Base-by-base conservation (phyloP, 1,139 yeast species). In the Saccharomyces hybrid region DNA sequence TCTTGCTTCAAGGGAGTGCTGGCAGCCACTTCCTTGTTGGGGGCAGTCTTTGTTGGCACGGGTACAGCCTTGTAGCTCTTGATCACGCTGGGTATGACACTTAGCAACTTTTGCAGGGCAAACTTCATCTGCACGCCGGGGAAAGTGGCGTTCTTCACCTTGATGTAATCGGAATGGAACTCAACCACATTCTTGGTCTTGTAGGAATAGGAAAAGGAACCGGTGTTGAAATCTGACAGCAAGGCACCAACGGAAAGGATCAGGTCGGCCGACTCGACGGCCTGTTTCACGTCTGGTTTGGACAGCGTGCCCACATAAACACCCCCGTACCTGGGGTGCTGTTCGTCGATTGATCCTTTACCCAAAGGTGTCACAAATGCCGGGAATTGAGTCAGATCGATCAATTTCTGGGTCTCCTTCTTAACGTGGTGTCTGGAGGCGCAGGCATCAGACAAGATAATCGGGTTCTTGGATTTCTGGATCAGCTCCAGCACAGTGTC, bases 301-400 rank as follows among this genome's bases (percentile, higher is more conserved):
- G 87, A 84, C 65, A 88, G 75, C n/a, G 87, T 79, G 61, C 96
- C 96, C 57, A 87, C 87, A 68, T 88, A 88, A 54, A 85, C 90
- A 71, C 96, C 96, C 60, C 90, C 93, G 70, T 82, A 88, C 70
- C 90, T 77, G 55, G 84, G 80, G 67, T 84, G 78, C 57, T 77
- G 76, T 74, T 88, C 96, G 71, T 86, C 83, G 66, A 87, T 81
- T 42, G 81, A 78, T 58, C 90, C 86, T 73, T 88, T 88, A 73
- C 95, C 96, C 95, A 88, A 86, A 60, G 96, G 96, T 49, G 96
- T 88, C 53, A 86, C 86, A 73, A 81, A 88, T 29, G 86, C 87
- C 38, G 95, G 95, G 81, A 83, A 87, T 68, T 86, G 84, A 49
- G 95, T 86, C 52, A 75, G 67, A 60, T 82, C 81, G 53, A 86